These are phyloP conservation scores for Daphne laureola DNA, from an alignment of 441 rosid genomes.

Conservation along the genomic window DNA sequence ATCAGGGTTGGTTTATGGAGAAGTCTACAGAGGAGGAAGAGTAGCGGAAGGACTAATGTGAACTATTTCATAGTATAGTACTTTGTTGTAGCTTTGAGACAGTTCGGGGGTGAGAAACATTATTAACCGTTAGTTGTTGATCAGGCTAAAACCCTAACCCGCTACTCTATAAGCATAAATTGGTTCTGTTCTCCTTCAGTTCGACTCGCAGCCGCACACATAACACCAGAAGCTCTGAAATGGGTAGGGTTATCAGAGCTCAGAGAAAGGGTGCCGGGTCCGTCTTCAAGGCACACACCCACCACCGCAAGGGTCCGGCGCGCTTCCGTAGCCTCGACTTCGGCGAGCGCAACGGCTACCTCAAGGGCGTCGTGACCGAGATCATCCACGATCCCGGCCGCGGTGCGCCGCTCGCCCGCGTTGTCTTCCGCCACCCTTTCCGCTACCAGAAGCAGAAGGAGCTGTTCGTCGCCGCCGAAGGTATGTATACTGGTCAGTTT, in stretches of 20 bases:
- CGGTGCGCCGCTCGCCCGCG: conserved; percentile 66
- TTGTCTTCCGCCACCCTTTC: conserved; percentile 59
- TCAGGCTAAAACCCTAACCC: too few species aligned
- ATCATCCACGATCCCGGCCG: conserved; percentile 78
- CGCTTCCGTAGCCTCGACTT: conserved; percentile 67
- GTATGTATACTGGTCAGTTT: conserved; percentile 65
- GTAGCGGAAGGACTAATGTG: too few species aligned
- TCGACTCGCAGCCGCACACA: not conserved
- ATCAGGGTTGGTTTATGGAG: too few species aligned
- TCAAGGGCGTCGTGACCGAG: conserved; percentile 60
- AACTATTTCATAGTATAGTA: too few species aligned
- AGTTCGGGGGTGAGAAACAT: too few species aligned
- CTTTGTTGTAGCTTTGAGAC: too few species aligned
- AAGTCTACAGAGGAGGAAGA: too few species aligned
- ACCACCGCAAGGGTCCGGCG: conserved; percentile 82
- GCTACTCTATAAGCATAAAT: too few species aligned
- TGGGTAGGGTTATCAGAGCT: conserved; percentile 76
- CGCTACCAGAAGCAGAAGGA: conserved; percentile 78
- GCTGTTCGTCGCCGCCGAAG: conserved; percentile 72
- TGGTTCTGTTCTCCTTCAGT: not conserved
- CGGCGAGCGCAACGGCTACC: conserved; percentile 72
- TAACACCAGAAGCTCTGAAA: conserved; percentile 3
- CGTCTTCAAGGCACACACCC: conserved; percentile 81
- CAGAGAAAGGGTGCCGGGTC: conserved; percentile 84
- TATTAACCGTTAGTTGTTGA: too few species aligned